These are phyloP conservation scores for Spiraea crenata DNA, from an alignment of 331 rosid genomes.

Conservation along the genomic window DNA sequence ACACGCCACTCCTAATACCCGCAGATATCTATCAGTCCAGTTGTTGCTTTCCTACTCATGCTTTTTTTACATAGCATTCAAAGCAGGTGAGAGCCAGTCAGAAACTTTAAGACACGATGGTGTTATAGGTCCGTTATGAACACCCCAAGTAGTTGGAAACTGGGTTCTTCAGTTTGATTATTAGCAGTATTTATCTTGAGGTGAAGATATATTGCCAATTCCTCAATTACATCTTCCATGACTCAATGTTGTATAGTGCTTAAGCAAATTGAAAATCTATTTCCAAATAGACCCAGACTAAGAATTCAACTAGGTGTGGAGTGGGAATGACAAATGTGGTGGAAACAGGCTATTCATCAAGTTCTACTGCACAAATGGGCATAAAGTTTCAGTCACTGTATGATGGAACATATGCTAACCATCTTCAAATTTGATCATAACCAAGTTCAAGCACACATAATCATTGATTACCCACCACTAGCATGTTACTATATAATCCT, in stretches of 20 bases:
- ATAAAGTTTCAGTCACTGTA: neutral
- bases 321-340: neutral
- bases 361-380: neutral
- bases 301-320: neutral
- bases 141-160: too few species aligned
- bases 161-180: too few species aligned
- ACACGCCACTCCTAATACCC: neutral
- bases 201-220: neutral
- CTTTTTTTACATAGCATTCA: neutral
- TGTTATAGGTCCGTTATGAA: too few species aligned
- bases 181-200: neutral
- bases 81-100: neutral
- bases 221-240: neutral
- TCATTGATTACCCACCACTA: neutral
- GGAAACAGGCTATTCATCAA: neutral
- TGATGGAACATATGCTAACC: neutral
- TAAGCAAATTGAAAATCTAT: neutral
- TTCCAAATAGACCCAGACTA: neutral
- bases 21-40: neutral
- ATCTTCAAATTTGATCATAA: neutral
- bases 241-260: neutral
- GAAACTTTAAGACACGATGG: neutral
- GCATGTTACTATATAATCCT: neutral
- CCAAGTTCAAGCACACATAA: neutral
- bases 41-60: neutral